phyloP scores from a whole-genome alignment of 1,284 basidiomycete genomes.

The Abortiporus biennis region DNA sequence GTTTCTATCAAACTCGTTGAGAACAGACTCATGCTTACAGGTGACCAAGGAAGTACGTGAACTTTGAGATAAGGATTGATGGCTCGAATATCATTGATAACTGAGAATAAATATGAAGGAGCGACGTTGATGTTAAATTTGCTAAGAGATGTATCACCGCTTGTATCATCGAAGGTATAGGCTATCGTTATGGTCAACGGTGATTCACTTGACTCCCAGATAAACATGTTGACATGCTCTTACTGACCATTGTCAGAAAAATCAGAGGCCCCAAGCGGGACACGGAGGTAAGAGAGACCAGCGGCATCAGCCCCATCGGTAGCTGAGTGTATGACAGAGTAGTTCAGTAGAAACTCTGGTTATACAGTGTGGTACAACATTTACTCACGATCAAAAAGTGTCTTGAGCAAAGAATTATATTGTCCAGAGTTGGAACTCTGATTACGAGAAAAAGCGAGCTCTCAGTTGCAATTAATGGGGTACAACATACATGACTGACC shows the following conservation, averaged over 20 bases:
- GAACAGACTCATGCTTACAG: conserved; percentile 36
- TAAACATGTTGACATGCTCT: no score
- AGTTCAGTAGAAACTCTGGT: no score
- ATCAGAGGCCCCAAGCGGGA: conserved; percentile 48
- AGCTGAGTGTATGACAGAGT: conserved; percentile 22
- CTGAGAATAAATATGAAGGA: conserved; percentile 39
- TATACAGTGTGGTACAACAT: no score
- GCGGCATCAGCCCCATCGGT: conserved; percentile 39
- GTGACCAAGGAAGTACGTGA: conserved; percentile 45
- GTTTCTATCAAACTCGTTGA: neutral
- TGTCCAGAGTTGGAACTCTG: conserved; percentile 34
- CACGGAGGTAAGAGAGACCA: conserved; percentile 44
- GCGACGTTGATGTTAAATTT: conserved; percentile 38
- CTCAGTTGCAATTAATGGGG: no score
- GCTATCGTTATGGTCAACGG: no score
- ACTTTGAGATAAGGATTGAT: conserved; percentile 37
- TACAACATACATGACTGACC: no score
- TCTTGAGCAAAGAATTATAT: conserved; percentile 41
- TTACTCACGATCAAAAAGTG: conserved; percentile 38
- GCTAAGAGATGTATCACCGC: conserved; percentile 34
- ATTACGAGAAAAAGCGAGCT: no score
- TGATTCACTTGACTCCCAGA: no score
- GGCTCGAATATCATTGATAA: conserved; percentile 38
- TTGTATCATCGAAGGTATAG: conserved; percentile 42
- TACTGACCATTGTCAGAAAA: conserved; percentile 27